Base-by-base conservation (phyloP, 345 rosid species). In the Populus davidiana region DNA sequence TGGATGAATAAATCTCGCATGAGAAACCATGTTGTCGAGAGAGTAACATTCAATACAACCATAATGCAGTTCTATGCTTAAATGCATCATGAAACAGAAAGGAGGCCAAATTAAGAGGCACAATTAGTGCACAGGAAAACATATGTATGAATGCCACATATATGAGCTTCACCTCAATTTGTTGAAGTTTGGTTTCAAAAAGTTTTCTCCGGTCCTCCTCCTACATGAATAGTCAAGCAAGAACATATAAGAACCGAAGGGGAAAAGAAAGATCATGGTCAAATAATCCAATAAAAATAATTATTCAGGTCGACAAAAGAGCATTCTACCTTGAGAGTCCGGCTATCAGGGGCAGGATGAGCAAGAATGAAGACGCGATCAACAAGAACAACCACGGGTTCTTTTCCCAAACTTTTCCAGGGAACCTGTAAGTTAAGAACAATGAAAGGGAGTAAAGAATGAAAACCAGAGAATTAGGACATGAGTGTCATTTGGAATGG, bases 371-470 rank as follows among this genome's bases (percentile, higher is more conserved):
- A 96, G 63, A 96, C 93, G 76, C 98, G 96, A 75, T 96, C 99
- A 70, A 93, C 83, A 72, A 92, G 89, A 87, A 93, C 97, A 83
- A 96, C 88, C 21, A 96, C 99, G 29, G 99, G 96, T 85, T 96
- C 98, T 85, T 93, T 93, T 61, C 98, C 99, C 71, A 96, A 82
- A 82, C 99, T 88, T 87, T 96, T 93, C 99, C 99, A 96, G 6
- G 98, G 99, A 84, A 96, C 99, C 99, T 95, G 75, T 72, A 74
- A 86, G 13, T 5, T 44, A 54, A 23, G 64, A 71, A 72, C 18
- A 17, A 83, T 21, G 43, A 78, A 67, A 52, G 25, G 23, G 66
- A 72, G 50, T 59, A 33, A 35, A 4, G 39, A 33, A 35, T 5
- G 47, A 50, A 54, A 69, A 17, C 69, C 23, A 69, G 67, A 49